Evolutionary conservation across 148 eudicot species (phyloP).

Genomic region (Salicornia ramosissima): DNA sequence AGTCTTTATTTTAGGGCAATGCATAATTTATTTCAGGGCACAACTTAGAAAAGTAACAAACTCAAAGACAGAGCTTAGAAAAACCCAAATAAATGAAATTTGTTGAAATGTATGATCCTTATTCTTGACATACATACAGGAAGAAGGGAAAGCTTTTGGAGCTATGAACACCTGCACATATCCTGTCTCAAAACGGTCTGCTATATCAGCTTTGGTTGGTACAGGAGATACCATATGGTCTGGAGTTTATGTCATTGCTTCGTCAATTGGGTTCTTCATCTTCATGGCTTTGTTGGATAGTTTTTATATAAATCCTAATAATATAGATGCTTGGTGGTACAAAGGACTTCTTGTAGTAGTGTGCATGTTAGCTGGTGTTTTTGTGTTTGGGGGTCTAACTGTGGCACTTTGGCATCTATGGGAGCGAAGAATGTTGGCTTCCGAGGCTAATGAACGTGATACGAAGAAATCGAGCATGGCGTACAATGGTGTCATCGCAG

Average conservation of each 20-base stretch:
- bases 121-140: too few relatives aligned
- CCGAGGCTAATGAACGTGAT: conserved; percentile 23
- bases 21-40: too few relatives aligned
- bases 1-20: too few relatives aligned
- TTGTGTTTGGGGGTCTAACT: conserved; percentile 65
- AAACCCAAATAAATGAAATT: too few relatives aligned
- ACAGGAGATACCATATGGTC: conserved; percentile 77
- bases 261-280: conserved; percentile 57
- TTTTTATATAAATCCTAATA: conserved; percentile 54
- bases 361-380: conserved; percentile 68
- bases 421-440: conserved; percentile 40
- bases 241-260: conserved; percentile 51
- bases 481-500: conserved; percentile 19
- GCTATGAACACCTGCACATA: conserved; percentile 29
- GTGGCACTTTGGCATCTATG: conserved; percentile 69
- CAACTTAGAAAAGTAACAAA: too few relatives aligned
- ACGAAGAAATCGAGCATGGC: conserved; percentile 14
- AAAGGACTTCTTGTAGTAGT: conserved; percentile 70
- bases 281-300: conserved; percentile 46
- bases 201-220: conserved; percentile 70
- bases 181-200: conserved; percentile 31
- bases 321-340: conserved; percentile 59
- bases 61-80: too few relatives aligned
- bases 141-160: conserved; percentile 45
- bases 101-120: too few relatives aligned